Conservation (phyloP, 305 asterid genomes). For the Caryopteris hybrid region DNA sequence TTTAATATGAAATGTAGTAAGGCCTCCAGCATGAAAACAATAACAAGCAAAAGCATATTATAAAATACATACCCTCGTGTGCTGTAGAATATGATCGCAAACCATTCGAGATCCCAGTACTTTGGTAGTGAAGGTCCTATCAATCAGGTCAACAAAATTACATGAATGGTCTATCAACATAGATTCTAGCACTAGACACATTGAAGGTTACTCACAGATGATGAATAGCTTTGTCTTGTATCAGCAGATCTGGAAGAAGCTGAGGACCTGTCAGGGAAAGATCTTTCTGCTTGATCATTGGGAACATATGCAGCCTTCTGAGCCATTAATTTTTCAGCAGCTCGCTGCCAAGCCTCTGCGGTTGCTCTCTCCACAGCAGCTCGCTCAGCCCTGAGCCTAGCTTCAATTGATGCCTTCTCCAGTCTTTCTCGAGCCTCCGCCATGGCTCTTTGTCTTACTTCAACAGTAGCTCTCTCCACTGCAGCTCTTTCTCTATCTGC, state of each 20-base stretch:
- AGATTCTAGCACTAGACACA: slow-evolving; percentile 13
- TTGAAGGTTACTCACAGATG: slow-evolving; percentile 59
- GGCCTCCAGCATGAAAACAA: background rate
- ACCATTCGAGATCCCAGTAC: slow-evolving; percentile 34
- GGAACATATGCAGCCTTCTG: slow-evolving; percentile 38
- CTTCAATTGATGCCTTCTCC: slow-evolving; percentile 45
- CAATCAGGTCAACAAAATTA: slow-evolving; percentile 26
- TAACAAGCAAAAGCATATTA: slow-evolving; percentile 6
- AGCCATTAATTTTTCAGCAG: slow-evolving; percentile 65
- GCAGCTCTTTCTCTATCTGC: slow-evolving; percentile 50
- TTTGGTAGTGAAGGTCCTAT: slow-evolving; percentile 46
- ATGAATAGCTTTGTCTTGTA: slow-evolving; percentile 46
- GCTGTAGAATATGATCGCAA: slow-evolving; percentile 44
- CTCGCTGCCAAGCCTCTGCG: slow-evolving; percentile 80
- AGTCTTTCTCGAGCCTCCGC: slow-evolving; percentile 47
- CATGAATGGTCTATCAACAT: slow-evolving; percentile 21
- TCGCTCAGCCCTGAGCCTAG: slow-evolving; percentile 63
- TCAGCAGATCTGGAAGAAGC: slow-evolving; percentile 47
- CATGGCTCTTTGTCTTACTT: slow-evolving; percentile 41
- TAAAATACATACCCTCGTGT: slow-evolving; percentile 52
- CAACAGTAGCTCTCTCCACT: slow-evolving; percentile 52
- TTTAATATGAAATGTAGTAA: background rate
- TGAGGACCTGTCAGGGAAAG: slow-evolving; percentile 49
- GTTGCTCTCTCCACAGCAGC: slow-evolving; percentile 85
- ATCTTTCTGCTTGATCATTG: slow-evolving; percentile 42